Evolutionary conservation across 148 eudicot genomes (phyloP).

Genomic region (Persicaria maculosa): DNA sequence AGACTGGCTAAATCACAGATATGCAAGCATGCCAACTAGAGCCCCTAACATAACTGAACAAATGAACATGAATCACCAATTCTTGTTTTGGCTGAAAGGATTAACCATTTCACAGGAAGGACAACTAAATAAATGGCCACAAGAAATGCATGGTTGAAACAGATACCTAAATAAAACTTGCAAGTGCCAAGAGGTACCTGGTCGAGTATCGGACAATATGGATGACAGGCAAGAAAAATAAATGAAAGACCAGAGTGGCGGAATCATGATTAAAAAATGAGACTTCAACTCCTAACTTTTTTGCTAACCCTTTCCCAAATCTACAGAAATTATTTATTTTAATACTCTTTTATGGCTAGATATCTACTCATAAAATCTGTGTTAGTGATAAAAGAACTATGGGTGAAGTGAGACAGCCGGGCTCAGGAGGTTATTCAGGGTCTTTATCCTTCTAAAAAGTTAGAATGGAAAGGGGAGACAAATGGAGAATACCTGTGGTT

Average conservation of each 20-base stretch:
- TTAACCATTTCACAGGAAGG: not conserved
- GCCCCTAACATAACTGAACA: too few relatives aligned
- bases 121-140: not conserved
- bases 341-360: too few relatives aligned
- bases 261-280: too few relatives aligned
- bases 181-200: not conserved
- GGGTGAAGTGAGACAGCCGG: too few relatives aligned
- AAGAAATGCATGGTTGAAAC: not conserved
- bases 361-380: too few relatives aligned
- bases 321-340: too few relatives aligned
- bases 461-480: not conserved
- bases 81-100: not conserved
- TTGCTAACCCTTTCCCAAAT: too few relatives aligned
- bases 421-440: not conserved
- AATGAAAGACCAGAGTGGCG: not conserved
- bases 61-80: too few relatives aligned
- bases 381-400: too few relatives aligned
- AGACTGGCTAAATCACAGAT: too few relatives aligned
- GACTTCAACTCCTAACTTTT: too few relatives aligned
- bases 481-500: not conserved
- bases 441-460: not conserved
- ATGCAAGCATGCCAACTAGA: too few relatives aligned
- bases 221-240: not conserved
- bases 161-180: not conserved
- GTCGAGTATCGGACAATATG: not conserved